These are phyloP conservation scores for Kalanchoe fedtschenkoi DNA, from an alignment of 164 flowering plant species.

Conservation along the genomic window DNA sequence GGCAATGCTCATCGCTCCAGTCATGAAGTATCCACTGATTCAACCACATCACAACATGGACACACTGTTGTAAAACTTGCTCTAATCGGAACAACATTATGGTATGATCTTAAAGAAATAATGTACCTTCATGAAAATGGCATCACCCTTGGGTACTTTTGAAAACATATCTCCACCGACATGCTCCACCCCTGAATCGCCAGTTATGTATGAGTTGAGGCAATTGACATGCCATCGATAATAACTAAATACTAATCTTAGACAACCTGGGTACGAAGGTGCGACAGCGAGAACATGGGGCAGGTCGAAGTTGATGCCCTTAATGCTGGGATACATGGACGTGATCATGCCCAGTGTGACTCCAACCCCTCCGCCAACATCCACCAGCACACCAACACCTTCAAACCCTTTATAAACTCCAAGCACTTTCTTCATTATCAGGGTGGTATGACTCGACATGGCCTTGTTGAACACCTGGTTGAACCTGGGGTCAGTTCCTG, in stretches of 20 bases:
- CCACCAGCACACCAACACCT: not conserved
- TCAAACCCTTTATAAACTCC: not conserved
- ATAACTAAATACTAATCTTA: not conserved
- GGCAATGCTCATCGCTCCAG: slow-evolving; percentile 25
- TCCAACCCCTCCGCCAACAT: slow-evolving; percentile 1
- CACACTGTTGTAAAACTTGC: too few species aligned
- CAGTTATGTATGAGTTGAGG: too few species aligned
- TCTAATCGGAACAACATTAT: not conserved
- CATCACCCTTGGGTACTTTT: slow-evolving; percentile 11
- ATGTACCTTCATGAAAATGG: slow-evolving; percentile 8
- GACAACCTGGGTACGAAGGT: not conserved
- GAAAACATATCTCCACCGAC: slow-evolving; percentile 5
- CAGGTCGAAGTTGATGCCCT: not conserved
- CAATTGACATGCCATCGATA: too few species aligned
- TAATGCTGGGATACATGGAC: not conserved
- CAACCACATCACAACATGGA: not conserved
- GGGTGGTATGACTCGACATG: not conserved
- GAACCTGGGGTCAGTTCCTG: not conserved
- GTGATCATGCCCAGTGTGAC: not conserved
- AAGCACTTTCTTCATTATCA: not conserved
- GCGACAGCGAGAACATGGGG: not conserved
- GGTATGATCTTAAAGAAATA: not conserved
- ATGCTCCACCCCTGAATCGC: slow-evolving; percentile 8
- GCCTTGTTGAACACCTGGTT: not conserved
- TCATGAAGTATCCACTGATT: slow-evolving; percentile 18